These are phyloP conservation scores for Auriscalpium orientale DNA, from an alignment of 768 basidiomycete species.

Conservation along the genomic window DNA sequence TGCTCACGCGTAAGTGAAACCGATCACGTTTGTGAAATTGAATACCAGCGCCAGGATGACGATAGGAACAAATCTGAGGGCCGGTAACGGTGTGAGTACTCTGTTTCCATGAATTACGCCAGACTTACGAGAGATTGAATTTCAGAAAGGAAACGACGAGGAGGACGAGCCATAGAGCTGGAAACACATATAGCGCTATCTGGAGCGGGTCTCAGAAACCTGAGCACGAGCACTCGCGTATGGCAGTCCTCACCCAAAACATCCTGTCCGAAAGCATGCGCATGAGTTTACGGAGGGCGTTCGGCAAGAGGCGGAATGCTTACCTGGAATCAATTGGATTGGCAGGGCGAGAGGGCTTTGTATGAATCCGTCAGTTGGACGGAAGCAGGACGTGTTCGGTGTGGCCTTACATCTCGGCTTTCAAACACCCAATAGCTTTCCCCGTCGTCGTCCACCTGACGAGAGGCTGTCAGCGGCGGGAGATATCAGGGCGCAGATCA, in stretches of 20 bases:
- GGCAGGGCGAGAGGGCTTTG: constrained; percentile 77
- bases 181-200: constrained; percentile 88
- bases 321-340: constrained; percentile 86
- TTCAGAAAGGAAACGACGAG: constrained; percentile 86
- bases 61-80: constrained; percentile 82
- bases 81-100: constrained; percentile 8
- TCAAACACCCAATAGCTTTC: constrained; percentile 98
- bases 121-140: constrained; percentile 75
- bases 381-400: background rate
- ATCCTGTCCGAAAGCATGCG: constrained; percentile 43
- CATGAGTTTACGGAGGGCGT: background rate
- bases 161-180: constrained; percentile 79
- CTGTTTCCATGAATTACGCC: background rate
- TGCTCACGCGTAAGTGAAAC: constrained; percentile 88
- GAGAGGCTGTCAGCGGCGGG: constrained; percentile 18
- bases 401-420: constrained; percentile 74
- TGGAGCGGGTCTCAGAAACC: constrained; percentile 22
- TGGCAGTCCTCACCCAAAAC: constrained; percentile 68
- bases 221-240: background rate
- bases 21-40: constrained; percentile 92
- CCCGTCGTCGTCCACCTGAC: constrained; percentile 89
- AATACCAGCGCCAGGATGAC: constrained; percentile 91
- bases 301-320: constrained; percentile 16
- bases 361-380: background rate
- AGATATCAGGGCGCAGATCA: constrained; percentile 2